A percentile compares a stretch with the other conserved stretches of the same genome.
Evolutionary conservation across 1,284 basidiomycete genomes (phyloP).

Genomic region (Cryptococcus deneoformans): DNA sequence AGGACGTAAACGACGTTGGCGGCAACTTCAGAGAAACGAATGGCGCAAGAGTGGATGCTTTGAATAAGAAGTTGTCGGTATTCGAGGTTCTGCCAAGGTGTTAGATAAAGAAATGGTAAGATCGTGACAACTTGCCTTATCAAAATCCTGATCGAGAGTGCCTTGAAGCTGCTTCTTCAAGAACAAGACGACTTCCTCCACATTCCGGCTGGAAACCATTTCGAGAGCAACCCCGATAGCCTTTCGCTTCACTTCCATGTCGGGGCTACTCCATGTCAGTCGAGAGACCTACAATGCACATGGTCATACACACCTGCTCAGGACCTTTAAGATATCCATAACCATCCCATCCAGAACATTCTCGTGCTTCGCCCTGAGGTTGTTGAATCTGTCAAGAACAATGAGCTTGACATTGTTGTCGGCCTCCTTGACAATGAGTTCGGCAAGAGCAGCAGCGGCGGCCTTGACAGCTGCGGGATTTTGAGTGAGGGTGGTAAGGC

Average conservation of each 20-base stretch:
- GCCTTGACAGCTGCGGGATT: slow-evolving; percentile 97
- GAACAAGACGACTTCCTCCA: slow-evolving; percentile 96
- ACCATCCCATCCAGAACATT: slow-evolving; percentile 89
- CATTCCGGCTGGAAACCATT: slow-evolving; percentile 92
- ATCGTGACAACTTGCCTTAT: slow-evolving; percentile 28
- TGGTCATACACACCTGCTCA: slow-evolving; percentile 61
- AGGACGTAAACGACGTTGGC: slow-evolving; percentile 94
- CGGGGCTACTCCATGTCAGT: slow-evolving; percentile 59
- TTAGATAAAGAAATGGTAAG: slow-evolving; percentile 2
- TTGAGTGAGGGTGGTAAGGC: slow-evolving; percentile 90
- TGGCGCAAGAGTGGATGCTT: slow-evolving; percentile 93
- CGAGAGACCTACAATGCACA: not conserved
- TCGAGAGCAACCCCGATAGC: slow-evolving; percentile 86
- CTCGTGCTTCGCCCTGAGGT: slow-evolving; percentile 79
- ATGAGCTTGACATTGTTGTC: slow-evolving; percentile 99
- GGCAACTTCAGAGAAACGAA: slow-evolving; percentile 98
- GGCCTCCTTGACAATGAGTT: slow-evolving; percentile 88
- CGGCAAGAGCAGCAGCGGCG: slow-evolving; percentile 84
- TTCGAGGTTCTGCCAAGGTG: slow-evolving; percentile 68
- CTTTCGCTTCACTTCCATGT: slow-evolving; percentile 96
- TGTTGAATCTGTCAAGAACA: slow-evolving; percentile 88
- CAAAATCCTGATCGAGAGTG: slow-evolving; percentile 77
- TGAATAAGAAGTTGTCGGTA: slow-evolving; percentile 97
- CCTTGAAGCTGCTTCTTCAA: slow-evolving; percentile 97
- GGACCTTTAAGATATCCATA: slow-evolving; percentile 92